phyloP scores from a whole-genome alignment of 345 rosid species.

The Hypericum perforatum region DNA sequence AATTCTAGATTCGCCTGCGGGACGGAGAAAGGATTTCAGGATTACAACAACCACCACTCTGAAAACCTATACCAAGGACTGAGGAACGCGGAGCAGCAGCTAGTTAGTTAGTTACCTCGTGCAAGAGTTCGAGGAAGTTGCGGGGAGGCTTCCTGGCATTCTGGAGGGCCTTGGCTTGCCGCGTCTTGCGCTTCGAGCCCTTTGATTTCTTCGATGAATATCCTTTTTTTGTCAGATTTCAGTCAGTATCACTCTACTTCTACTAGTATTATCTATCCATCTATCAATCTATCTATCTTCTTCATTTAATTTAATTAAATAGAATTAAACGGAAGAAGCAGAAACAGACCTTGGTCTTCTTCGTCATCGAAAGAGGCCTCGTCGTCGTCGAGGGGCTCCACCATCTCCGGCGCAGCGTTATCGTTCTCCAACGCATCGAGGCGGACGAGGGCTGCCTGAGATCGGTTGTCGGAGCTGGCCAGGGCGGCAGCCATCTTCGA shows the following conservation, averaged over 20 bases:
- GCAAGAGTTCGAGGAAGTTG: constrained; percentile 79
- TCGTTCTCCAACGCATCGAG: constrained; percentile 92
- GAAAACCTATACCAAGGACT: background rate
- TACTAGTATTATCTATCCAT: too few relatives aligned
- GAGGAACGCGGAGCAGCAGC: background rate
- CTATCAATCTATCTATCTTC: too few relatives aligned
- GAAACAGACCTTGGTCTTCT: too few relatives aligned
- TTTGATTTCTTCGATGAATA: constrained; percentile 65
- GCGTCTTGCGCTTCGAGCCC: constrained; percentile 77
- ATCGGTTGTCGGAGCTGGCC: constrained; percentile 73
- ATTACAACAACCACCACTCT: background rate
- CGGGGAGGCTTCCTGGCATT: constrained; percentile 84
- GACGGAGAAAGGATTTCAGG: constrained; percentile 1
- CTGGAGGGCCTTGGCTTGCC: constrained; percentile 92
- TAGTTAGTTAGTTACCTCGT: constrained; percentile 45
- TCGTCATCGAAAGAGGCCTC: constrained; percentile 31
- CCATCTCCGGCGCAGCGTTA: constrained; percentile 58
- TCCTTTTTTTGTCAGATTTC: too few relatives aligned
- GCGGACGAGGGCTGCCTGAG: constrained; percentile 84
- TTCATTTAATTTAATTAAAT: too few relatives aligned
- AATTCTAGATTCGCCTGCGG: constrained; percentile 70
- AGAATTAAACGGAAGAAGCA: too few relatives aligned
- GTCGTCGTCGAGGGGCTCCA: constrained; percentile 56
- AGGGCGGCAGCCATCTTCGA: constrained; percentile 92
- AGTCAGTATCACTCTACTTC: too few relatives aligned